Conservation (phyloP, 208 protist genomes). For the Histomonas meleagridis region DNA sequence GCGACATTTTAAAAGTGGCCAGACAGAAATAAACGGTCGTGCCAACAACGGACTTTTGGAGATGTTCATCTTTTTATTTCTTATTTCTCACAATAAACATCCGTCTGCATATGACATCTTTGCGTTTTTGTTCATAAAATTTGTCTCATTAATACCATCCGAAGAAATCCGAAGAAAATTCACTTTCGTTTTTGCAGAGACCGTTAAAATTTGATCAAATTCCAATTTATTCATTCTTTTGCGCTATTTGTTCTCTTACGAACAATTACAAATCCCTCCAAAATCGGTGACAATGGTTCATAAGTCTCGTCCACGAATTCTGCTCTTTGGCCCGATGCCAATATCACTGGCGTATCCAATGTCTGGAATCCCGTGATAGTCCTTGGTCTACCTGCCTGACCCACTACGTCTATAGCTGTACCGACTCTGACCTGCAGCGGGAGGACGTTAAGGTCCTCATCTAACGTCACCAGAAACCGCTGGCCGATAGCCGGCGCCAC, state of each 20-base stretch:
- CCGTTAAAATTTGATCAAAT: too few relatives aligned
- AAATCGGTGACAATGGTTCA: slow-evolving; percentile 55
- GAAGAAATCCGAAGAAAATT: too few relatives aligned
- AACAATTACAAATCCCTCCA: slow-evolving; percentile 72
- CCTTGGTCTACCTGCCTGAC: slow-evolving; percentile 85
- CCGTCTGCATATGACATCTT: too few relatives aligned
- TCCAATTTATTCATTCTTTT: too few relatives aligned
- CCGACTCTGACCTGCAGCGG: slow-evolving; percentile 72
- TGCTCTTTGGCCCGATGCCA: slow-evolving; percentile 78
- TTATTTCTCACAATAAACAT: too few relatives aligned
- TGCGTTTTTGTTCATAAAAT: too few relatives aligned
- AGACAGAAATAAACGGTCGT: too few relatives aligned
- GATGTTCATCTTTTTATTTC: too few relatives aligned
- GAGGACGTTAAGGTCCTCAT: slow-evolving; percentile 75
- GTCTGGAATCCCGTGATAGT: slow-evolving; percentile 97
- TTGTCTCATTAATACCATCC: too few relatives aligned
- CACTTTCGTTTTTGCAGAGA: too few relatives aligned
- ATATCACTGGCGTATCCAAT: slow-evolving; percentile 90
- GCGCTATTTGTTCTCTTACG: slow-evolving; percentile 59
- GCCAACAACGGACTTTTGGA: too few relatives aligned
- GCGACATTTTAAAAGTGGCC: not conserved
- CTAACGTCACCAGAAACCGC: slow-evolving; percentile 84
- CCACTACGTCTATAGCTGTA: slow-evolving; percentile 77
- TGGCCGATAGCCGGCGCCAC: slow-evolving; percentile 76
- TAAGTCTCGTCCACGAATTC: slow-evolving; percentile 85